Evolutionary conservation across 2,329 filamentous ascomycete species (phyloP).

Genomic region (Neurospora sp.): DNA sequence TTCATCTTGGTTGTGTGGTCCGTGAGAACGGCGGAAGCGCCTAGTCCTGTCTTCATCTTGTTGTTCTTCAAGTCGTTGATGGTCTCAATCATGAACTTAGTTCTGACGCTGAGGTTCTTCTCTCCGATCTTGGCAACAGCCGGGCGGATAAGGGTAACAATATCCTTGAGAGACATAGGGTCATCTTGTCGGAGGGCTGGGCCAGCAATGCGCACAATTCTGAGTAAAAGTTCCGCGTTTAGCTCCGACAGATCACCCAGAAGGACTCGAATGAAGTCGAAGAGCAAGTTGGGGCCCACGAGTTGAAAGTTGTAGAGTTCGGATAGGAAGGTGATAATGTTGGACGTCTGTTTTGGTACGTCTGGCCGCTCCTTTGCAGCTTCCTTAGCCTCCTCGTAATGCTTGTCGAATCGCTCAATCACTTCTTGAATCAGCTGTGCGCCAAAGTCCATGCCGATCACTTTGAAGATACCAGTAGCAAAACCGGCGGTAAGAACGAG

Average conservation of each 20-base stretch:
- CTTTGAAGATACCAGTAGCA: slow-evolving; percentile 75
- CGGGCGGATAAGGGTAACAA: slow-evolving; percentile 68
- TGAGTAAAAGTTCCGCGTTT: slow-evolving; percentile 80
- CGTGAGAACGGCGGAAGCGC: slow-evolving; percentile 60
- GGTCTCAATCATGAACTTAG: slow-evolving; percentile 95
- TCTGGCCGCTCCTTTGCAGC: slow-evolving; percentile 21
- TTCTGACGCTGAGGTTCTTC: slow-evolving; percentile 68
- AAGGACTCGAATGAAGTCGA: slow-evolving; percentile 80
- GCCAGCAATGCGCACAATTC: slow-evolving; percentile 73
- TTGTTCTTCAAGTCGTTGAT: slow-evolving; percentile 95
- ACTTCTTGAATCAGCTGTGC: slow-evolving; percentile 74
- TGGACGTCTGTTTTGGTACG: slow-evolving; percentile 52
- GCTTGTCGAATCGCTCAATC: slow-evolving; percentile 62
- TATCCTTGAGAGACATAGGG: slow-evolving; percentile 77
- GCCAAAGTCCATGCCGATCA: slow-evolving; percentile 80
- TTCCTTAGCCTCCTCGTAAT: slow-evolving; percentile 40
- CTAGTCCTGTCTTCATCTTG: slow-evolving; percentile 65
- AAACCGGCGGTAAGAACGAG: slow-evolving; percentile 87
- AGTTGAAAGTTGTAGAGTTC: slow-evolving; percentile 91
- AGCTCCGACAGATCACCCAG: slow-evolving; percentile 66
- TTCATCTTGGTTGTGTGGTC: slow-evolving; percentile 85
- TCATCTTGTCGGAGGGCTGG: slow-evolving; percentile 81
- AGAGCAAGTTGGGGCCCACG: slow-evolving; percentile 70
- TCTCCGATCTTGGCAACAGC: slow-evolving; percentile 59
- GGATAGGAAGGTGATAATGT: slow-evolving; percentile 72